phyloP scores from a whole-genome alignment of 441 rosid genomes.

The Jatropha podagrica region DNA sequence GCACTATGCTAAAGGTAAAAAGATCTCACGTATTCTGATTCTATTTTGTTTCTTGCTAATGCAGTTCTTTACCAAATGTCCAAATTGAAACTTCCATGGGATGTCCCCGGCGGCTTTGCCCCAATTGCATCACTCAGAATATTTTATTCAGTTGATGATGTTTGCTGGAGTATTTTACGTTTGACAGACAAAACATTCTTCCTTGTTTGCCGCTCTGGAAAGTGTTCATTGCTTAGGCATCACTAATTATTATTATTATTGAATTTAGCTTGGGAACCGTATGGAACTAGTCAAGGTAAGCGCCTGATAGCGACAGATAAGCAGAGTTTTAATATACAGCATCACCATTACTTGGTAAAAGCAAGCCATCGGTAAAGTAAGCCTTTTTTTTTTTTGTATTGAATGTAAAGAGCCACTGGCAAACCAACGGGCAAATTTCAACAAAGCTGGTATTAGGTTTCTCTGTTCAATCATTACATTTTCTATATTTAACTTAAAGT shows the following conservation, averaged over 20 bases:
- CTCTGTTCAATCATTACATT: background rate
- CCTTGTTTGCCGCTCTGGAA: constrained; percentile 16
- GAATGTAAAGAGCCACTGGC: too few relatives aligned
- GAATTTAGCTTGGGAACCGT: background rate
- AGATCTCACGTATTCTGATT: background rate
- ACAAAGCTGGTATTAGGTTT: background rate
- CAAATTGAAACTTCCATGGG: background rate
- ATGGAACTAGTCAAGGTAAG: background rate
- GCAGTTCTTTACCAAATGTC: background rate
- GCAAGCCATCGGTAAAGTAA: background rate
- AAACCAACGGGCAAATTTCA: background rate
- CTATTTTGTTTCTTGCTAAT: background rate
- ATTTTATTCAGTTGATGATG: background rate
- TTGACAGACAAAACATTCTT: constrained; percentile 16
- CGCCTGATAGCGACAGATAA: background rate
- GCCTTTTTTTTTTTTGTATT: too few relatives aligned
- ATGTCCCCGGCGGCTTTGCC: constrained; percentile 1
- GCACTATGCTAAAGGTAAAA: constrained; percentile 21
- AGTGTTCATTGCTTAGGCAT: background rate
- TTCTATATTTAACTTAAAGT: background rate
- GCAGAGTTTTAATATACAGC: background rate
- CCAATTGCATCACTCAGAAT: background rate
- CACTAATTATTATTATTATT: background rate
- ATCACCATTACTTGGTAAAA: background rate
- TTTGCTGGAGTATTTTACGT: background rate